Percentiles rank a stretch among this genome's conserved stretches.
These are phyloP conservation scores for Panicum virgatum DNA, from an alignment of 202 grass and related monocot genomes.

Conservation along the genomic window DNA sequence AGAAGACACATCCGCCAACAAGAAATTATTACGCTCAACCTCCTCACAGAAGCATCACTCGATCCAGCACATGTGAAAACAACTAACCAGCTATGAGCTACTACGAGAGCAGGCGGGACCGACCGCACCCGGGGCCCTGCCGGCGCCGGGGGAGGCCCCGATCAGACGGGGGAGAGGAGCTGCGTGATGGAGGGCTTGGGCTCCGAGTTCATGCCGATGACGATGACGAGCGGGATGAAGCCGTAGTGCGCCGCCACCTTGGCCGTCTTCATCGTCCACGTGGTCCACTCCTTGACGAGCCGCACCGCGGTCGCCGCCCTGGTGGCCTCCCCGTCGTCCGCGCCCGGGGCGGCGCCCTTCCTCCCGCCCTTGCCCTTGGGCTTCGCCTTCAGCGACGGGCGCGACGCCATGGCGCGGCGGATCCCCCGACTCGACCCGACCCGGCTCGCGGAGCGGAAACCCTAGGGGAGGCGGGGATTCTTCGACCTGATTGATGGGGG, in stretches of 20 bases:
- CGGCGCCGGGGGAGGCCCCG: neutral
- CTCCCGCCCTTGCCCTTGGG: conserved; percentile 44
- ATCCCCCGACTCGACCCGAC: neutral
- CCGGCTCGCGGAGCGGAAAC: conserved; percentile 9
- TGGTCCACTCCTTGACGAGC: conserved; percentile 76
- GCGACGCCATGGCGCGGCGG: conserved; percentile 54
- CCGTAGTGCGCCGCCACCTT: conserved; percentile 91
- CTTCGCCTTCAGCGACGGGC: conserved; percentile 54
- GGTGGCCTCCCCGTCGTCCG: conserved; percentile 28
- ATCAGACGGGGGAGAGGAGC: conserved; percentile 71
- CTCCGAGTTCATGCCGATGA: conserved; percentile 80
- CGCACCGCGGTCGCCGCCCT: conserved; percentile 17
- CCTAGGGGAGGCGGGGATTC: conserved; percentile 37
- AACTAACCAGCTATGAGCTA: conserved; percentile 1
- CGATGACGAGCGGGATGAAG: conserved; percentile 84
- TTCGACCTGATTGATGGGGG: conserved; percentile 19
- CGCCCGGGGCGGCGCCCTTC: conserved; percentile 26
- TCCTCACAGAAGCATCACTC: conserved; percentile 8
- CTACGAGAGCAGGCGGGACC: conserved; percentile 19
- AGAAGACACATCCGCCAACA: conserved; percentile 15
- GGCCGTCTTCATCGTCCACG: conserved; percentile 80
- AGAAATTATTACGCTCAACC: conserved; percentile 36
- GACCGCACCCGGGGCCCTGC: conserved; percentile 8
- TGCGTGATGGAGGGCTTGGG: conserved; percentile 63
- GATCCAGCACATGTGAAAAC: conserved; percentile 21